These are phyloP conservation scores for Tothia fuscella DNA, from an alignment of 2,329 filamentous ascomycete genomes.

Conservation along the genomic window DNA sequence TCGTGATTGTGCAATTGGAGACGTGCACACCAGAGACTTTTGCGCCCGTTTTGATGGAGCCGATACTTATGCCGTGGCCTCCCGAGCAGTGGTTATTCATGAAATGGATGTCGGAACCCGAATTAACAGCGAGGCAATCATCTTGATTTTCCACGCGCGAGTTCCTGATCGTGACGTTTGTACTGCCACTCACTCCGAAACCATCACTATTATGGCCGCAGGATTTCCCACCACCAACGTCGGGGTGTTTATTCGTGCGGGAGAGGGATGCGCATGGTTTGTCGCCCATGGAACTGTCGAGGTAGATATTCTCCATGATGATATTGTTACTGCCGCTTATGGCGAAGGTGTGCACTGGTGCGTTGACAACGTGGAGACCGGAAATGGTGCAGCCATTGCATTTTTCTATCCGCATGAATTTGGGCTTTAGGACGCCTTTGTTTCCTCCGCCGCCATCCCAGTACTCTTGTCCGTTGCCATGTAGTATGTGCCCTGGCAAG, in stretches of 20 bases:
- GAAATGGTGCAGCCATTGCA: conserved; percentile 28
- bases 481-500: conserved; percentile 34
- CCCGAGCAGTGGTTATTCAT: conserved; percentile 34
- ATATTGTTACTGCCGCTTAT: conserved; percentile 33
- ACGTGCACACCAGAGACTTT: conserved; percentile 11
- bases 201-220: conserved; percentile 41
- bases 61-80: conserved; percentile 47
- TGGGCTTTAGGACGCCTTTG: conserved; percentile 11
- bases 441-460: conserved; percentile 37
- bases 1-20: conserved; percentile 32
- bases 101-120: conserved; percentile 32
- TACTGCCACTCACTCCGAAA: conserved; percentile 43
- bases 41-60: conserved; percentile 39
- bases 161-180: conserved; percentile 37
- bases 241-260: neutral
- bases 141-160: conserved; percentile 46
- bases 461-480: conserved; percentile 43
- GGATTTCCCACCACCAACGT: conserved; percentile 18
- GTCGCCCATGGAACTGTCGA: conserved; percentile 46
- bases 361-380: conserved; percentile 41
- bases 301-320: conserved; percentile 37
- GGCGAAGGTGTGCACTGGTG: conserved; percentile 42
- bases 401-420: conserved; percentile 28
- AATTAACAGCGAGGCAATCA: conserved; percentile 48
- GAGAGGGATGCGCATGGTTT: conserved; percentile 22